Evolutionary conservation across 2,329 filamentous ascomycete genomes (phyloP).

Genomic region (Colletotrichum tamarilloi): DNA sequence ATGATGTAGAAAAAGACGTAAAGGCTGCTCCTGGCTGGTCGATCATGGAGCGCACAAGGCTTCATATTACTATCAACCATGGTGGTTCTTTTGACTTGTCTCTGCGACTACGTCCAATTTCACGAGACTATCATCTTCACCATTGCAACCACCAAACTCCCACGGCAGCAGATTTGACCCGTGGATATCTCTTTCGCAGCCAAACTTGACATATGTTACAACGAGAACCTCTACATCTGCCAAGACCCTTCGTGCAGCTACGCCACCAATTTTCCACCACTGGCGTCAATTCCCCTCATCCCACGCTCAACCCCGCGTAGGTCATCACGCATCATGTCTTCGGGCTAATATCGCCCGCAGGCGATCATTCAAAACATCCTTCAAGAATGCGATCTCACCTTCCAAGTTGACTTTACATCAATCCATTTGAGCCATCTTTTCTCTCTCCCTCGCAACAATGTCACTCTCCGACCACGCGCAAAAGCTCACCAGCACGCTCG

Average conservation of each 20-base stretch:
- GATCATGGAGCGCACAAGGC: too few relatives aligned
- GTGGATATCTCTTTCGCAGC: too few relatives aligned
- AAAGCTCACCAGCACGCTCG: conserved; percentile 45
- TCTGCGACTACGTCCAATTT: too few relatives aligned
- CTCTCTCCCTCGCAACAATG: not conserved
- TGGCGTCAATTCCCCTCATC: conserved; percentile 8
- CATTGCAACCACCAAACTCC: too few relatives aligned
- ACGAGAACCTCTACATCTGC: conserved; percentile 12
- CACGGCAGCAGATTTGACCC: too few relatives aligned
- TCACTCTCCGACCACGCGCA: conserved; percentile 36
- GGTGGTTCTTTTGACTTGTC: too few relatives aligned
- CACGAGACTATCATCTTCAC: too few relatives aligned
- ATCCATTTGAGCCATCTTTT: not conserved
- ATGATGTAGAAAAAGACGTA: too few relatives aligned
- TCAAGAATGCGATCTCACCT: not conserved
- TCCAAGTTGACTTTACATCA: not conserved
- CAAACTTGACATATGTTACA: not conserved
- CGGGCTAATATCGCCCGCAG: conserved; percentile 26
- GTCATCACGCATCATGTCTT: conserved; percentile 25
- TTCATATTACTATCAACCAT: too few relatives aligned
- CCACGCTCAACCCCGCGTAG: conserved; percentile 26
- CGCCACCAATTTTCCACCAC: conserved; percentile 30
- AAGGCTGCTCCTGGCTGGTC: too few relatives aligned
- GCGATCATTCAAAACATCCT: not conserved
- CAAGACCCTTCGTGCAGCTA: conserved; percentile 25